Conservation (phyloP, 352 stramenopile species). For the Phytophthora constricta region DNA sequence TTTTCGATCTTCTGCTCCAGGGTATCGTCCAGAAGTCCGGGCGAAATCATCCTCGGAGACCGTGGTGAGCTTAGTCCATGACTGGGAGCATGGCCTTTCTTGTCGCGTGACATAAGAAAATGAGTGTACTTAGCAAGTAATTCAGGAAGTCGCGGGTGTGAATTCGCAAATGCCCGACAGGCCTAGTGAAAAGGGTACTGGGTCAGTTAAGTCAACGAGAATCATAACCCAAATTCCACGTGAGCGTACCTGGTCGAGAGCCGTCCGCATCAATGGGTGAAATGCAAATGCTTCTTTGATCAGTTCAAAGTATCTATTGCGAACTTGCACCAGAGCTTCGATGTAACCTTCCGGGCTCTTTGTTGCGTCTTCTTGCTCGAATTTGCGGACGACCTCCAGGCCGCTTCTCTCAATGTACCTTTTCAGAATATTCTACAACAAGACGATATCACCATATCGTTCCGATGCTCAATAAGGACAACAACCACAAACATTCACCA, state of each 20-base stretch:
- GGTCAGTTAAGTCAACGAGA: neutral
- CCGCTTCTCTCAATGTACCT: slow-evolving; percentile 86
- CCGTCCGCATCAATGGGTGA: slow-evolving; percentile 82
- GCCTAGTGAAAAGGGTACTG: slow-evolving; percentile 41
- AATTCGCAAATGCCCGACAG: slow-evolving; percentile 87
- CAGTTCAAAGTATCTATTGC: slow-evolving; percentile 83
- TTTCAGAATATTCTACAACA: slow-evolving; percentile 82
- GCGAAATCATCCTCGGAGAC: slow-evolving; percentile 4
- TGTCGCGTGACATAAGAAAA: slow-evolving; percentile 84
- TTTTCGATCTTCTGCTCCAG: slow-evolving; percentile 85
- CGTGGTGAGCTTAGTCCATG: slow-evolving; percentile 33
- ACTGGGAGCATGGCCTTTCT: slow-evolving; percentile 32
- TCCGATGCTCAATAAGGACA: slow-evolving; percentile 12
- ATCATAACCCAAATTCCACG: neutral
- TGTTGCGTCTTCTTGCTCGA: slow-evolving; percentile 80
- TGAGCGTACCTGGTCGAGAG: slow-evolving; percentile 74
- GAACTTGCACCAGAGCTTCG: slow-evolving; percentile 82
- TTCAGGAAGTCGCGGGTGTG: slow-evolving; percentile 77
- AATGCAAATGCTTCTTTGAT: slow-evolving; percentile 88
- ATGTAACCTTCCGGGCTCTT: slow-evolving; percentile 88
- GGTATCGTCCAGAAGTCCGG: slow-evolving; percentile 49
- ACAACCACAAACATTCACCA: neutral
- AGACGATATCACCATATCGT: slow-evolving; percentile 6
- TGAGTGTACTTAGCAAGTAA: slow-evolving; percentile 87
- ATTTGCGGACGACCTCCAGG: slow-evolving; percentile 79